Evolutionary conservation across 768 basidiomycete genomes (phyloP).

Genomic region (Pisolithus marmoratus): DNA sequence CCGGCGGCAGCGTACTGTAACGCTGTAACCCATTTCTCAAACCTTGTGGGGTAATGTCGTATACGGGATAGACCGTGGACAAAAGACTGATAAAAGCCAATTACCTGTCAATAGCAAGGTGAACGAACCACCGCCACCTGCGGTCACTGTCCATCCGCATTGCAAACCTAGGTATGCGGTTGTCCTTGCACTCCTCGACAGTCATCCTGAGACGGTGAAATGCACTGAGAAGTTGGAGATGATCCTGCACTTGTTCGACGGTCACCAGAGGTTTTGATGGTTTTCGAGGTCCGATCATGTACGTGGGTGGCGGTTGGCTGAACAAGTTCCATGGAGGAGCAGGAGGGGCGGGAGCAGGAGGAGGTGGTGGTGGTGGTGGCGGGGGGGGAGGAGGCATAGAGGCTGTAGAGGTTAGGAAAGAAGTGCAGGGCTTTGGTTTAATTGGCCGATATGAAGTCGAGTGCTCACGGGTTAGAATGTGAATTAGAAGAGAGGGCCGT

Average conservation of each 20-base stretch:
- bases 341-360: too few species aligned
- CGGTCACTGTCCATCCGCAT: conserved; percentile 18
- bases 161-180: conserved; percentile 21
- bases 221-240: conserved; percentile 29
- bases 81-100: neutral
- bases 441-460: too few species aligned
- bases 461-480: too few species aligned
- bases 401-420: too few species aligned
- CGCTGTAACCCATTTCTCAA: conserved; percentile 29
- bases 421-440: too few species aligned
- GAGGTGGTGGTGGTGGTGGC: too few species aligned
- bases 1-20: conserved; percentile 20
- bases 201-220: conserved; percentile 25
- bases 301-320: conserved; percentile 2
- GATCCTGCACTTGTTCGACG: conserved; percentile 26
- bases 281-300: conserved; percentile 15
- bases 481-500: too few species aligned
- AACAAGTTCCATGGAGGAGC: neutral
- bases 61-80: neutral
- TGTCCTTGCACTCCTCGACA: conserved; percentile 25
- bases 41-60: conserved; percentile 16
- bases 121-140: conserved; percentile 38
- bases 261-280: conserved; percentile 25
- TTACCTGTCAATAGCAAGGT: conserved; percentile 34
- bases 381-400: too few species aligned